Conservation (phyloP, 2,329 filamentous ascomycete species). For the Claviceps sp. region DNA sequence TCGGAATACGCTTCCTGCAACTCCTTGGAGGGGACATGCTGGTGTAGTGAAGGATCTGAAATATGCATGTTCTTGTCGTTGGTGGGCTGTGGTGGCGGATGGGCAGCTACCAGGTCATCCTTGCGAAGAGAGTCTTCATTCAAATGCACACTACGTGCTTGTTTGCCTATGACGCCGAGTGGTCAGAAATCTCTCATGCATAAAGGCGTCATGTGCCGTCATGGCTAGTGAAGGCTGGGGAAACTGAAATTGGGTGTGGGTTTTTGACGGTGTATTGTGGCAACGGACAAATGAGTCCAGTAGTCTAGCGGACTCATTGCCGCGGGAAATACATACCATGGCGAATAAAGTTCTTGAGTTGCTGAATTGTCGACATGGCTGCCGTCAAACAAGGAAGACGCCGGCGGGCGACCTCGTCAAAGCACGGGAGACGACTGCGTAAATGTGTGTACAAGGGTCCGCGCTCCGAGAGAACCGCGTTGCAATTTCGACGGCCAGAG, state of each 20-base stretch:
- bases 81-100: slow-evolving; percentile 40
- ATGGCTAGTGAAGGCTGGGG: background rate
- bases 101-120: slow-evolving; percentile 35
- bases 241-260: background rate
- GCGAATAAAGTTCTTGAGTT: slow-evolving; percentile 94
- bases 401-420: slow-evolving; percentile 9
- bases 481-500: background rate
- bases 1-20: slow-evolving; percentile 47
- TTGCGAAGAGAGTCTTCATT: slow-evolving; percentile 38
- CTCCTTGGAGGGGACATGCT: slow-evolving; percentile 29
- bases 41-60: slow-evolving; percentile 29
- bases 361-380: slow-evolving; percentile 67
- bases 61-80: slow-evolving; percentile 37
- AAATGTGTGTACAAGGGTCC: background rate
- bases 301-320: background rate
- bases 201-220: slow-evolving; percentile 3
- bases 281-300: background rate
- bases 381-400: slow-evolving; percentile 6
- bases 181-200: background rate
- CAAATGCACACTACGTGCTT: slow-evolving; percentile 55
- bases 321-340: slow-evolving; percentile 43
- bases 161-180: slow-evolving; percentile 53
- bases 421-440: background rate
- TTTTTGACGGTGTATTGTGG: background rate
- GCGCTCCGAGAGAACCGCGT: too few species aligned